Conservation (phyloP, 1,139 yeast genomes). For the Fermentozyma sake region DNA sequence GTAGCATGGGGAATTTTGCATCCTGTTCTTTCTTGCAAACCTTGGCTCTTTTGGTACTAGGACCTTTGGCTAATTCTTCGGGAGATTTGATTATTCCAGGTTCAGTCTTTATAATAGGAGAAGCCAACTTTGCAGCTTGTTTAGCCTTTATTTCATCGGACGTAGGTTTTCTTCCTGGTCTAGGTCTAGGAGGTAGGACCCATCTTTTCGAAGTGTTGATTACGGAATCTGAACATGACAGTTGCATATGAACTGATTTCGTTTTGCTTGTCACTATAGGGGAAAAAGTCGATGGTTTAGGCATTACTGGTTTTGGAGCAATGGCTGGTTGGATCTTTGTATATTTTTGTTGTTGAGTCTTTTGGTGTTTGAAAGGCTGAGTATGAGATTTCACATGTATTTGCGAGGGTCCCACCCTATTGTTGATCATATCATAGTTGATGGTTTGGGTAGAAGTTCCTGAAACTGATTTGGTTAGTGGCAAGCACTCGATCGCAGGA, state of each 20-base stretch:
- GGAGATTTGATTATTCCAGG: no score
- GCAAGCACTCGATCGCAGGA: no score
- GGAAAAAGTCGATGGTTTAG: constrained; percentile 19
- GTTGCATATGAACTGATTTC: constrained; percentile 10
- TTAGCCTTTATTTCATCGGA: constrained; percentile 11
- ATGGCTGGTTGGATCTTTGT: constrained; percentile 41
- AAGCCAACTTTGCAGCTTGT: no score
- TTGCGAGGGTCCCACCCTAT: no score
- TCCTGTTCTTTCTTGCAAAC: no score
- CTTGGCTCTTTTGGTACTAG: no score
- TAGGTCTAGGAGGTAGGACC: constrained; percentile 64
- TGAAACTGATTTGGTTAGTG: neutral
- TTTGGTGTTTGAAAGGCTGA: no score
- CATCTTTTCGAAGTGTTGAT: constrained; percentile 54
- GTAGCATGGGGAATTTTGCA: neutral
- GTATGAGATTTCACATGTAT: no score
- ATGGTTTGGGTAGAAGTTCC: neutral
- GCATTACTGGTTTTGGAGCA: constrained; percentile 33
- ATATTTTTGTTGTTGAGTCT: constrained; percentile 24
- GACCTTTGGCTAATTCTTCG: no score
- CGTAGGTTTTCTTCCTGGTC: constrained; percentile 53
- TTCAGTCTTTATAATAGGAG: no score
- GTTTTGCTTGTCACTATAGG: constrained; percentile 11
- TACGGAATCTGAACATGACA: constrained; percentile 18
- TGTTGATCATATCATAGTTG: no score